phyloP scores from a whole-genome alignment of 176 grass and related monocot species.

The Oryza nivara region DNA sequence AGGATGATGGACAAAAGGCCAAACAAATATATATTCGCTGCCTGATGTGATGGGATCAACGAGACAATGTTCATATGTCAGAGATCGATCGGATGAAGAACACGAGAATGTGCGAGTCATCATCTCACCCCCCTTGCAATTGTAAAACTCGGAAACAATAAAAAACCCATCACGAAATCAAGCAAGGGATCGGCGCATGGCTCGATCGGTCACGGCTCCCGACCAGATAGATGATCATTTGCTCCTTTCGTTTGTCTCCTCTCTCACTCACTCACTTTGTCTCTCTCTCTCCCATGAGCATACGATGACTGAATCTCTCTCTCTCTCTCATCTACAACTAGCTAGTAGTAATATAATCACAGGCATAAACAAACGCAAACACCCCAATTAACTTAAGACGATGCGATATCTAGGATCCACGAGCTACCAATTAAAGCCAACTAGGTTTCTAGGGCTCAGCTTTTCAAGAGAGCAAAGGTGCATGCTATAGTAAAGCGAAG shows the following conservation, averaged over 20 bases:
- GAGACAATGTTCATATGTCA: slow-evolving; percentile 29
- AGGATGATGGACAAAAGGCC: slow-evolving; percentile 5
- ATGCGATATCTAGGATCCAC: slow-evolving; percentile 45
- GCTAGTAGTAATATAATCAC: not conserved
- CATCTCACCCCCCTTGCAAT: not conserved
- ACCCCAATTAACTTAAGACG: slow-evolving; percentile 19
- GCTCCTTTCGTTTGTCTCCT: not conserved
- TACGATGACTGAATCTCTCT: slow-evolving; percentile 26
- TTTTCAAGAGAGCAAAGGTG: slow-evolving; percentile 64
- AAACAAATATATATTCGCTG: slow-evolving; percentile 16
- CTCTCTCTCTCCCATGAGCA: slow-evolving; percentile 39
- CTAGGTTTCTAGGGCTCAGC: slow-evolving; percentile 70
- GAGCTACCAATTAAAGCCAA: slow-evolving; percentile 53
- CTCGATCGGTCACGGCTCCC: slow-evolving; percentile 40
- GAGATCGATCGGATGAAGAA: slow-evolving; percentile 18
- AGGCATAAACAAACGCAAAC: slow-evolving; percentile 13
- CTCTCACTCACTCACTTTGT: not conserved
- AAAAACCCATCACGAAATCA: slow-evolving; percentile 32
- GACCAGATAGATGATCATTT: slow-evolving; percentile 37
- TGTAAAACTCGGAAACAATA: slow-evolving; percentile 18
- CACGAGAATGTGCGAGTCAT: slow-evolving; percentile 32
- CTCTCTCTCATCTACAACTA: not conserved
- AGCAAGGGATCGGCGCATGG: slow-evolving; percentile 55
- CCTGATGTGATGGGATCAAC: slow-evolving; percentile 32
- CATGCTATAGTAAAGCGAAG: slow-evolving; percentile 51